Base-by-base conservation (phyloP, 176 grass and related monocot genomes). In the Olyra latifolia region DNA sequence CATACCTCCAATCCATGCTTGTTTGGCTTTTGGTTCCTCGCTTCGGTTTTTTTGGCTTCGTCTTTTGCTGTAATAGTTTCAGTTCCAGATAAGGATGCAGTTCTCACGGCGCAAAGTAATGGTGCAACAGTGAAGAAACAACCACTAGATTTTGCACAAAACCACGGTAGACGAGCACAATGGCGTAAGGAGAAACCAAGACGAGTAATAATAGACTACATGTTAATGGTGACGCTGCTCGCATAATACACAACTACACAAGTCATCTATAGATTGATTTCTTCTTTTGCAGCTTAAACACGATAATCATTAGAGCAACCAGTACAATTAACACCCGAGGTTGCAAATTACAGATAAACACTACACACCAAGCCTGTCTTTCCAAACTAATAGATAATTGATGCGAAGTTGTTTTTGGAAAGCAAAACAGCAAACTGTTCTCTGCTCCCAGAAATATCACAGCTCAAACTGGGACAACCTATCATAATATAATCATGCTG, bases 261-360 rank as follows among this genome's bases (percentile, higher is more conserved):
- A 52, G 38, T 28, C 25, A 54, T 58, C 19, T 38, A 68, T 17
- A 44, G 14, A 47, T 69, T 66, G 7, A 20, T 59, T 65, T 71
- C 35, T 63, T 64, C 16, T 10, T 49, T 29, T 30, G 17, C 40
- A 81, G 41, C 54, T 44, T 66, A 55, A n/a, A 39, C 35, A 16
- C 13, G 59, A 66, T 53, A 71, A 80, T 46, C 46, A n/a, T 13
- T 44, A 55, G 19, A 23, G 76, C 76, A 76, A 72, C 72, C 79
- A 20, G 48, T 40, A 48, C 6, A 75, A 83, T 57, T 58, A 83
- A 69, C 40, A 85, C 10, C 48, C 71, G 43, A 63, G 46, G 42
- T 40, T 84, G 77, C 77, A 43, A 80, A 55, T 23, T 70, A 19
- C 42, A 72, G 61, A 72, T 55, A 65, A 78, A 48, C 66, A 64